Evolutionary conservation across 1,284 basidiomycete species (phyloP).

Genomic region (Rhodotorula sp.): DNA sequence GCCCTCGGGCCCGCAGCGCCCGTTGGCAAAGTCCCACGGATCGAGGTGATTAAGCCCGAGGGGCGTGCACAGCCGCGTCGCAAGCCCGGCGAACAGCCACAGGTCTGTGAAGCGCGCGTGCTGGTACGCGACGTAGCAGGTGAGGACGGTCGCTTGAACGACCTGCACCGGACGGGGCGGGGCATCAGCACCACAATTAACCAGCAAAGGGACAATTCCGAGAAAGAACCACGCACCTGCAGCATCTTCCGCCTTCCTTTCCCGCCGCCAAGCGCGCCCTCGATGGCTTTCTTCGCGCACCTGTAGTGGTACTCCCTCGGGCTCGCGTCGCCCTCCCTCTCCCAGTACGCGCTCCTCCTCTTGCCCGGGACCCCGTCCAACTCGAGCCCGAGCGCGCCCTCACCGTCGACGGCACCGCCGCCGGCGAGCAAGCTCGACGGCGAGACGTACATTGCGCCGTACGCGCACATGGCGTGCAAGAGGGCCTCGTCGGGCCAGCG

Average conservation of each 20-base stretch:
- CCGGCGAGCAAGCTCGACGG: background rate
- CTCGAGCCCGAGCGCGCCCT: background rate
- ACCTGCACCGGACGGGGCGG: constrained; percentile 21
- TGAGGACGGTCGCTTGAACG: constrained; percentile 33
- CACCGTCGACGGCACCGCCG: background rate
- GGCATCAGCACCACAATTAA: background rate
- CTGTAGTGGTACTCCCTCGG: constrained; percentile 37
- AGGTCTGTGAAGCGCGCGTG: constrained; percentile 28
- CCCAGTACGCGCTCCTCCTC: constrained; percentile 31
- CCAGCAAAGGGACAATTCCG: background rate
- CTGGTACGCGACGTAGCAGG: constrained; percentile 32
- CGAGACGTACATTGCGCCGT: constrained; percentile 23
- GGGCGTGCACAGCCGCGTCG: constrained; percentile 35
- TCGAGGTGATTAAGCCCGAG: constrained; percentile 37
- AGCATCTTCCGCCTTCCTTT: constrained; percentile 14
- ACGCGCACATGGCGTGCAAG: constrained; percentile 40
- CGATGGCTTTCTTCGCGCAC: background rate
- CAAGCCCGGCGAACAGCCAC: constrained; percentile 33
- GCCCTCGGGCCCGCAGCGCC: constrained; percentile 8
- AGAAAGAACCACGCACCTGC: constrained; percentile 20
- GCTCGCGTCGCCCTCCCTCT: constrained; percentile 12
- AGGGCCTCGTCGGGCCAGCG: constrained; percentile 38
- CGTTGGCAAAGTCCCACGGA: constrained; percentile 32
- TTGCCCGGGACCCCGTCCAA: background rate
- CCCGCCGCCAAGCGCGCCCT: background rate